phyloP scores from a whole-genome alignment of 108 stramenopile species.

The Parmales sp. region DNA sequence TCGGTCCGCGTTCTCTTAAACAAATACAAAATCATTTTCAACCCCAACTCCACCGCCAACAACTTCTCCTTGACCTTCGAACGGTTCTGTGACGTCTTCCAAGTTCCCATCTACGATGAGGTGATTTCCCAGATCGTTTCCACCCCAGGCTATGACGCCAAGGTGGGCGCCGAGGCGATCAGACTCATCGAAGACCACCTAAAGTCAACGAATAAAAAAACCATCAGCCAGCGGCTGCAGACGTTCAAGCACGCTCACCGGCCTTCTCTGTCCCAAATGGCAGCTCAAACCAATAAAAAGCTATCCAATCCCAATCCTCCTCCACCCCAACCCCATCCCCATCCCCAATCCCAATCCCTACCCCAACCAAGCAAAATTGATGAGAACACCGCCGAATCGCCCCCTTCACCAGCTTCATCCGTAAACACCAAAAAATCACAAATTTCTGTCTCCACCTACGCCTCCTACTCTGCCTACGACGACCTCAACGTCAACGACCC shows the following conservation, averaged over 20 bases:
- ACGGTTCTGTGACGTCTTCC: constrained; percentile 4
- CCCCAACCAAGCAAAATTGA: no score
- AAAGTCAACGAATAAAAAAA: background rate
- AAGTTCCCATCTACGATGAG: background rate
- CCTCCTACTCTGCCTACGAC: background rate
- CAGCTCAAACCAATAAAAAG: no score
- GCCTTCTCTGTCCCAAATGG: background rate
- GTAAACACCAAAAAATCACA: no score
- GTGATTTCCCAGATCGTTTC: background rate
- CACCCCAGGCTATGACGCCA: background rate
- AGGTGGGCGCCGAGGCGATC: background rate
- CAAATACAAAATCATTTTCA: background rate
- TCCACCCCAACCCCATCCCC: no score
- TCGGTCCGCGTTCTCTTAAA: background rate
- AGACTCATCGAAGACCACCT: background rate
- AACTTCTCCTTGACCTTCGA: constrained; percentile 3
- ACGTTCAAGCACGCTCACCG: background rate
- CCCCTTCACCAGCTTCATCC: no score
- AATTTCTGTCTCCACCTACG: no score
- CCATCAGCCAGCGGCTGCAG: background rate
- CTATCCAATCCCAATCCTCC: no score
- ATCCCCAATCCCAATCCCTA: no score
- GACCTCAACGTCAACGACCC: background rate
- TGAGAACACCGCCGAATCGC: no score
- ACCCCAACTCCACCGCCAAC: background rate